Conservation (phyloP, 768 basidiomycete genomes). For the Clitopilus passeckerianus region DNA sequence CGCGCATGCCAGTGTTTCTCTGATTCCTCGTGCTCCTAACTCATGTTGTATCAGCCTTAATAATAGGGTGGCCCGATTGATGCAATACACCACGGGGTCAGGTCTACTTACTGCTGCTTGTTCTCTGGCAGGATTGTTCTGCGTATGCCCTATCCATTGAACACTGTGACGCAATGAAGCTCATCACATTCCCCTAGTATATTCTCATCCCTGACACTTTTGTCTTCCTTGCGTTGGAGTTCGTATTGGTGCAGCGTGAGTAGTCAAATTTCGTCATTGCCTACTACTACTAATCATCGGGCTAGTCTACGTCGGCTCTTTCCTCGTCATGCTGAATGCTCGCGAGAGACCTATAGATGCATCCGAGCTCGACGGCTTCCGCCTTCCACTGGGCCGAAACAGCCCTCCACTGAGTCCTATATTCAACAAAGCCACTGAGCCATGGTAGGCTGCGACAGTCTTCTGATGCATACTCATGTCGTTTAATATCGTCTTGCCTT, state of each 20-base stretch:
- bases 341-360: constrained; percentile 19
- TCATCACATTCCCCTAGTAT: constrained; percentile 21
- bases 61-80: constrained; percentile 25
- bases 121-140: constrained; percentile 37
- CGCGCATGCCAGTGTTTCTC: neutral
- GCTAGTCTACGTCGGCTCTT: constrained; percentile 45
- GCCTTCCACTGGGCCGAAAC: neutral
- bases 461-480: neutral
- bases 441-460: neutral
- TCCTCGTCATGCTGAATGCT: constrained; percentile 41
- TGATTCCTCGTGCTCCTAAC: neutral
- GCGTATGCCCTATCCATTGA: constrained; percentile 20
- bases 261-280: neutral
- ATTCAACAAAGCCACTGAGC: neutral
- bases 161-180: neutral
- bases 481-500: neutral
- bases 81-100: constrained; percentile 22
- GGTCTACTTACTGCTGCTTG: constrained; percentile 29
- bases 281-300: neutral
- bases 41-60: constrained; percentile 15
- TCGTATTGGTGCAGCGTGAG: constrained; percentile 40
- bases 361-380: neutral
- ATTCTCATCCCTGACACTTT: constrained; percentile 38
- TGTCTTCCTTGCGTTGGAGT: constrained; percentile 36
- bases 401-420: too few relatives aligned